These are phyloP conservation scores for Neurospora sp. DNA, from an alignment of 495 filamentous ascomycete species.

Conservation along the genomic window DNA sequence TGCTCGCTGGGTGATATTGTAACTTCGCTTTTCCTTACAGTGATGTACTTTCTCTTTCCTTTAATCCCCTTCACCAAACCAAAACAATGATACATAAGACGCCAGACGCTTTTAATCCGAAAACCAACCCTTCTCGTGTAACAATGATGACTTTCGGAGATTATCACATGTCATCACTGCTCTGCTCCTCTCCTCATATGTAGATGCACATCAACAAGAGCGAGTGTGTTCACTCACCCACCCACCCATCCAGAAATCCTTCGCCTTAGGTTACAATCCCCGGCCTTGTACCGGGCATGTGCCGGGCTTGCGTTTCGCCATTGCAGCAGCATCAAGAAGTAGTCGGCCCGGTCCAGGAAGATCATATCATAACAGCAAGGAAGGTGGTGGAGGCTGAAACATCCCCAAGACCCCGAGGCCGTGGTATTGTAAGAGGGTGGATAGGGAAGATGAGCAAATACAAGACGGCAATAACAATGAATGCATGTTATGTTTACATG, in stretches of 20 bases:
- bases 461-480: not conserved
- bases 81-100: too few species aligned
- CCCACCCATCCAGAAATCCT: not conserved
- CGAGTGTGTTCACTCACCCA: too few species aligned
- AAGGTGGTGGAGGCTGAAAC: not conserved
- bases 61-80: too few species aligned
- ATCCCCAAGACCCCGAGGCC: not conserved
- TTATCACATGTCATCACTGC: too few species aligned
- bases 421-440: not conserved
- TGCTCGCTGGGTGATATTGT: too few species aligned
- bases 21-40: too few species aligned
- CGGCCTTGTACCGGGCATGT: not conserved
- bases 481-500: not conserved
- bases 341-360: not conserved
- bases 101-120: too few species aligned
- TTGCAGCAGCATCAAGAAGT: not conserved
- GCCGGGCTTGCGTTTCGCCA: not conserved
- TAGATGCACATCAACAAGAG: too few species aligned
- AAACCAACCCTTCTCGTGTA: too few species aligned
- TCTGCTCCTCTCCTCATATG: too few species aligned
- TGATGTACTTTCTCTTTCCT: too few species aligned
- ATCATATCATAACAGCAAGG: not conserved
- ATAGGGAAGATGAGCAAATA: not conserved
- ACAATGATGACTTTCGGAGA: too few species aligned
- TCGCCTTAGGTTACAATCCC: not conserved